Conservation (phyloP, 257 asterid species). For the Gentiana dahurica region DNA sequence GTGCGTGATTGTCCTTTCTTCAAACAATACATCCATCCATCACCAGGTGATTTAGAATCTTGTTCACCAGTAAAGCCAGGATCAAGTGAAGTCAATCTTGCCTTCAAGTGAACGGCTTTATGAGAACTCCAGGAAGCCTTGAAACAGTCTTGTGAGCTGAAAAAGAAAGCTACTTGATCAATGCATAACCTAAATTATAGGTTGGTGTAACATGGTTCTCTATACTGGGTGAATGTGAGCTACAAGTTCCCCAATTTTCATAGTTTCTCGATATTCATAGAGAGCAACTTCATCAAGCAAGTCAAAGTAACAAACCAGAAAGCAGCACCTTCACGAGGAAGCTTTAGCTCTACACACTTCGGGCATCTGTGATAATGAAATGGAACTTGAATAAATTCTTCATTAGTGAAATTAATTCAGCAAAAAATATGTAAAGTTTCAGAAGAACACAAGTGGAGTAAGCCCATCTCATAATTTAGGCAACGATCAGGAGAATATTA, state of each 20-base stretch:
- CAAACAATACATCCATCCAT: conserved; percentile 86
- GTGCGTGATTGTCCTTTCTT: conserved; percentile 81
- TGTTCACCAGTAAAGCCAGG: conserved; percentile 33
- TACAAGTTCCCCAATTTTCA: neutral
- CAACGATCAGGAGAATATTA: too few relatives aligned
- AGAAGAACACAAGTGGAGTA: too few relatives aligned
- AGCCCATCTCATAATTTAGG: too few relatives aligned
- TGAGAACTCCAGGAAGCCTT: conserved; percentile 95
- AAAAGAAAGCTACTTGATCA: conserved; percentile 12
- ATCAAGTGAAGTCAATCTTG: conserved; percentile 41
- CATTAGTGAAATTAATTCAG: too few relatives aligned
- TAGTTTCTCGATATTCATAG: neutral
- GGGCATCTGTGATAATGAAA: conserved; percentile 56
- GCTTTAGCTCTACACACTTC: conserved; percentile 82
- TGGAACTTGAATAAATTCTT: neutral
- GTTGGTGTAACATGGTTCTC: neutral
- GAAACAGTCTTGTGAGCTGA: conserved; percentile 92
- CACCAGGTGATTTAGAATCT: conserved; percentile 29
- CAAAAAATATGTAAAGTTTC: too few relatives aligned
- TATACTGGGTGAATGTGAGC: too few relatives aligned
- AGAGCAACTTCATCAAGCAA: conserved; percentile 1
- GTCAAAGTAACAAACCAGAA: conserved; percentile 73
- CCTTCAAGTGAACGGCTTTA: conserved; percentile 71
- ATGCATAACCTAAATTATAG: conserved; percentile 1
- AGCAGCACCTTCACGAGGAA: conserved; percentile 90